Conservation (phyloP, 1,284 basidiomycete species). For the Microbotryum scabiosae region DNA sequence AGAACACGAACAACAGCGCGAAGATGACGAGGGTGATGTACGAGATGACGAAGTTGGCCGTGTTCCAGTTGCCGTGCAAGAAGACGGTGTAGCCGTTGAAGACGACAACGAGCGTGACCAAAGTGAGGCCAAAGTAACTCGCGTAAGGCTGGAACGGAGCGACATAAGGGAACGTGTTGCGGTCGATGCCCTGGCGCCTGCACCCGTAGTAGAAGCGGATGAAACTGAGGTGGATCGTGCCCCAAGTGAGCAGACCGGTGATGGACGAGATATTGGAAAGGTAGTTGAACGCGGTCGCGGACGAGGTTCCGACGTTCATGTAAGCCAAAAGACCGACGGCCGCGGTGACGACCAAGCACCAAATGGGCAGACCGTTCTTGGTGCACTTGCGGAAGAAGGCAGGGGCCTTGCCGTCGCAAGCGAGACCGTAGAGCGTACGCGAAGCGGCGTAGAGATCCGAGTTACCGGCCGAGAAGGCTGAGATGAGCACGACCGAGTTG, state of each 20-base stretch:
- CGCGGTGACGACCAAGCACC: slow-evolving; percentile 50
- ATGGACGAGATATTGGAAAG: slow-evolving; percentile 30
- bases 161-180: slow-evolving; percentile 50
- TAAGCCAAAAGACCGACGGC: slow-evolving; percentile 49
- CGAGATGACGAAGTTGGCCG: slow-evolving; percentile 11
- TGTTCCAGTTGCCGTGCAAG: slow-evolving; percentile 15
- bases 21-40: slow-evolving; percentile 19
- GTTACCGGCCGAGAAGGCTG: slow-evolving; percentile 73
- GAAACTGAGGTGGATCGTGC: slow-evolving; percentile 61
- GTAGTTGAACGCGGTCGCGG: slow-evolving; percentile 39
- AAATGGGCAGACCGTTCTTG: slow-evolving; percentile 61
- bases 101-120: slow-evolving; percentile 15
- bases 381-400: slow-evolving; percentile 55
- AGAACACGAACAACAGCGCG: slow-evolving; percentile 11
- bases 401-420: slow-evolving; percentile 62
- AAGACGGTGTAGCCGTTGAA: slow-evolving; percentile 26
- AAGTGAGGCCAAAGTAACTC: slow-evolving; percentile 28
- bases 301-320: slow-evolving; percentile 43
- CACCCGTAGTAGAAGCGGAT: slow-evolving; percentile 61
- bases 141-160: slow-evolving; percentile 41
- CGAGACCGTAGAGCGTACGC: slow-evolving; percentile 72
- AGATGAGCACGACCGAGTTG: slow-evolving; percentile 57
- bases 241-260: slow-evolving; percentile 53
- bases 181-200: slow-evolving; percentile 52
- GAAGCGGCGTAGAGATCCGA: slow-evolving; percentile 69